Base-by-base conservation (phyloP, 129 eudicot genomes). In the Erigeron canadensis region DNA sequence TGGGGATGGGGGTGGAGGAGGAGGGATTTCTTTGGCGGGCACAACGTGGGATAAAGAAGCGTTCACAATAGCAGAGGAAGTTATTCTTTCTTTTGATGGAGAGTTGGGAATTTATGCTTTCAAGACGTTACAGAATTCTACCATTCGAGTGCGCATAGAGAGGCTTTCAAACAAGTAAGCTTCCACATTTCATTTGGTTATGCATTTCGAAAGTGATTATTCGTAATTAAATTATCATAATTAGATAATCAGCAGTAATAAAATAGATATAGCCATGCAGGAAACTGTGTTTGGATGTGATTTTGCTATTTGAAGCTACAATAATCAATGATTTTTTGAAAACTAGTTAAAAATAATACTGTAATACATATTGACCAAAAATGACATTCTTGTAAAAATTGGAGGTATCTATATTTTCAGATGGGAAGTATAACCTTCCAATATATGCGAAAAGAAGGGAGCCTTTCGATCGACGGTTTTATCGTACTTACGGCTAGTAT, bases 1-100 rank as follows among this genome's bases (percentile, higher is more conserved):
- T 23, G 84, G 84, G 34, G 98, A 93, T 87, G 98, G 98, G 63
- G 87, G 83, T 15, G 96, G 86, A 80, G 98, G 98, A 39, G 98
- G 98, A 68, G 98, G 98, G 40, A 80, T 89, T 59, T 80, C 86
- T 61, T 86, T 93, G 15, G 88, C 96, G 16, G 96, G 96, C 19
- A 89, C 92, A 23, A 43, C 28, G 28, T 93, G 98, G 98, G 98
- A 93, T 77, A 84, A 85, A 88, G 85, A 84, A 75, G 98, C 91
- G n/a, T 77, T 89, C 22, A 71, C 77, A 43, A 81, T 89, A 53
- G 96, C 92, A 7, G 90, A 89, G 80, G 77, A 82, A 73, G 95
- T 93, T 73, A 53, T 57, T 3, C 44, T 66, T 43, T 82, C 92
- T 79, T 93, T 89, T 23, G 81, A 85, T 39, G 95, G 95, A 45